Conservation (phyloP, 495 filamentous ascomycete species). For the Neurospora sp. region DNA sequence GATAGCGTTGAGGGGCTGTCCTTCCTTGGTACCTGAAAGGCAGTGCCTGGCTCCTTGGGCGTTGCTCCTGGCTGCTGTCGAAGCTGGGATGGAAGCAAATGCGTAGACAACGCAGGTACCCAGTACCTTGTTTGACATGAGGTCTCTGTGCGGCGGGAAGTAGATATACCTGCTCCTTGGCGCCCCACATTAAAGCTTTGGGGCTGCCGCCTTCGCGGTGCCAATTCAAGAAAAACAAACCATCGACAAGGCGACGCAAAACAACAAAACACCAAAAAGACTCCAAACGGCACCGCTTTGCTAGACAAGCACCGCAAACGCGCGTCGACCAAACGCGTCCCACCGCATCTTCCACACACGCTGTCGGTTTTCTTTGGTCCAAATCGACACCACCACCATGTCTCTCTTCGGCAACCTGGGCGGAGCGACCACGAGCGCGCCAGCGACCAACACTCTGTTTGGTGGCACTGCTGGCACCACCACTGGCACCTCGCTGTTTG, state of each 20-base stretch:
- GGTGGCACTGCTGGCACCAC: not conserved
- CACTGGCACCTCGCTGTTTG: conserved; percentile 6
- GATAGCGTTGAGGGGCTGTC: not conserved
- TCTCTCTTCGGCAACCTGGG: conserved; percentile 7
- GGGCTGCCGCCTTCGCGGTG: not conserved
- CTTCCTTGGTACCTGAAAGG: not conserved
- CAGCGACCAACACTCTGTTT: not conserved
- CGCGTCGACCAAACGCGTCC: conserved; percentile 2
- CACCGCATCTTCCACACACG: not conserved
- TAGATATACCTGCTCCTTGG: not conserved
- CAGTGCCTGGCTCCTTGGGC: not conserved
- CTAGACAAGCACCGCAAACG: not conserved
- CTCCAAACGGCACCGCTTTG: conserved; percentile 1
- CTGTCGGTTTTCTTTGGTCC: not conserved
- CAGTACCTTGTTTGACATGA: not conserved
- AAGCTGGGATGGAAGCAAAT: not conserved
- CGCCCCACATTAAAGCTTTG: conserved; percentile 2
- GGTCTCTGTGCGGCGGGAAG: not conserved
- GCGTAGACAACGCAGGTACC: not conserved
- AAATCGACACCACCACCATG: conserved; percentile 2
- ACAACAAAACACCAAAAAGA: conserved; percentile 3
- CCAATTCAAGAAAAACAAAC: not conserved
- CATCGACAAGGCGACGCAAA: not conserved
- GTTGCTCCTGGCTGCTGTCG: not conserved
- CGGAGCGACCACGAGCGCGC: conserved; percentile 3